phyloP scores from a whole-genome alignment of 108 stramenopile species.

The Cyclotella cryptica region DNA sequence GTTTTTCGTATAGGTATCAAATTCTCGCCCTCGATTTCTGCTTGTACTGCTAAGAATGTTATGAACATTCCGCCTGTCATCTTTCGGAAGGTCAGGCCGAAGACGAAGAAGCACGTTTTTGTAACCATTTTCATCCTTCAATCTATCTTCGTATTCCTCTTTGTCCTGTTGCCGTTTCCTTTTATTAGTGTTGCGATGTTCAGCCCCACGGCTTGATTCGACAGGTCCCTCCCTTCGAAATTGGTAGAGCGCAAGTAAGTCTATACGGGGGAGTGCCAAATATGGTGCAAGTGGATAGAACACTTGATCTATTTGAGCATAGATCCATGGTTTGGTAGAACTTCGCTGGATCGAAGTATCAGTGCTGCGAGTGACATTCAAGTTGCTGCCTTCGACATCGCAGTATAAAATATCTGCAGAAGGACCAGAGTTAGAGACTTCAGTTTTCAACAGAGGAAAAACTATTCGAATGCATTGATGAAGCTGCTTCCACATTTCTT shows the following conservation, averaged over 20 bases:
- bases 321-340: slow-evolving; percentile 48
- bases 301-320: slow-evolving; percentile 53
- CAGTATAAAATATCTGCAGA: not conserved
- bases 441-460: slow-evolving; percentile 47
- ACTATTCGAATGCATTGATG: slow-evolving; percentile 32
- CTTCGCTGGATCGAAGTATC: slow-evolving; percentile 1
- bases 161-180: slow-evolving; percentile 15
- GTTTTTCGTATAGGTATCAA: slow-evolving; percentile 64
- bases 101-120: slow-evolving; percentile 53
- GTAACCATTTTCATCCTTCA: not conserved
- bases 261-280: slow-evolving; percentile 50
- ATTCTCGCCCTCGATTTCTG: slow-evolving; percentile 51
- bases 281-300: slow-evolving; percentile 64
- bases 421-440: slow-evolving; percentile 20
- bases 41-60: slow-evolving; percentile 39
- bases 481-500: slow-evolving; percentile 36
- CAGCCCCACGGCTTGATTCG: not conserved
- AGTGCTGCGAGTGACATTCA: not conserved
- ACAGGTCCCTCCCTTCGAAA: slow-evolving; percentile 54
- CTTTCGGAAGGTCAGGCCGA: slow-evolving; percentile 57
- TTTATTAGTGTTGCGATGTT: not conserved
- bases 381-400: not conserved
- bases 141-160: not conserved
- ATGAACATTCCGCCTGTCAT: slow-evolving; percentile 64
- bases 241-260: slow-evolving; percentile 50